Percentiles rank a stretch among this genome's conserved stretches.
These are phyloP conservation scores for Cryptosporidium sp. DNA, from an alignment of 169 alveolate species.

Conservation along the genomic window DNA sequence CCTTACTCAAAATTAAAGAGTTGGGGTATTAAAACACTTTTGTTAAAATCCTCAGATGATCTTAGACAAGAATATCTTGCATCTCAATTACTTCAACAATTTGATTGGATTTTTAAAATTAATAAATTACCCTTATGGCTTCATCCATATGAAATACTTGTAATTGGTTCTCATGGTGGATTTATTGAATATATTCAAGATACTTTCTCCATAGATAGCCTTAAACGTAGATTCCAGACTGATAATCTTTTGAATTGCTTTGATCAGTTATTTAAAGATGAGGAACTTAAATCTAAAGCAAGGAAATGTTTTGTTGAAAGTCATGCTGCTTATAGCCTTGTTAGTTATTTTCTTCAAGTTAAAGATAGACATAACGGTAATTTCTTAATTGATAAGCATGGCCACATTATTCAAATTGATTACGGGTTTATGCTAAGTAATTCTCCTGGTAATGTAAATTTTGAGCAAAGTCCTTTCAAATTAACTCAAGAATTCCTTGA, in stretches of 20 bases:
- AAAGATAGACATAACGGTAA: conserved; percentile 98
- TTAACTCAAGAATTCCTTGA: conserved; percentile 95
- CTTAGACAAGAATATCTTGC: conserved; percentile 95
- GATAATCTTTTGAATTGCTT: conserved; percentile 76
- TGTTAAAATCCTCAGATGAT: conserved; percentile 97
- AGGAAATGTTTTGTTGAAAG: conserved; percentile 91
- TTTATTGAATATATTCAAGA: conserved; percentile 85
- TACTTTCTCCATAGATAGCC: conserved; percentile 87
- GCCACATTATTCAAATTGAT: conserved; percentile 95
- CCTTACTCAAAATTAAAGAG: conserved; percentile 88
- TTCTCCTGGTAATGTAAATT: conserved; percentile 96
- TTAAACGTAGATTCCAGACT: conserved; percentile 80
- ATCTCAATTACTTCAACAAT: conserved; percentile 92
- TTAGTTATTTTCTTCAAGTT: conserved; percentile 92
- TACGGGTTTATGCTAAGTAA: conserved; percentile 95
- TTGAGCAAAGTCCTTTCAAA: conserved; percentile 97
- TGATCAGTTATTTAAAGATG: conserved; percentile 36
- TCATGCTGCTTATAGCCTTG: conserved; percentile 96
- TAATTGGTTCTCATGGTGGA: conserved; percentile 95
- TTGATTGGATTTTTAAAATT: conserved; percentile 88
- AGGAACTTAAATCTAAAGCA: conserved; percentile 39
- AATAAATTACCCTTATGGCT: conserved; percentile 92
- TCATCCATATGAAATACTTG: conserved; percentile 93
- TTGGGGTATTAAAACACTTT: conserved; percentile 89
- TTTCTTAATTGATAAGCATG: conserved; percentile 92